Base-by-base conservation (phyloP, 2,329 filamentous ascomycete species). In the Remersonia thermophila region DNA sequence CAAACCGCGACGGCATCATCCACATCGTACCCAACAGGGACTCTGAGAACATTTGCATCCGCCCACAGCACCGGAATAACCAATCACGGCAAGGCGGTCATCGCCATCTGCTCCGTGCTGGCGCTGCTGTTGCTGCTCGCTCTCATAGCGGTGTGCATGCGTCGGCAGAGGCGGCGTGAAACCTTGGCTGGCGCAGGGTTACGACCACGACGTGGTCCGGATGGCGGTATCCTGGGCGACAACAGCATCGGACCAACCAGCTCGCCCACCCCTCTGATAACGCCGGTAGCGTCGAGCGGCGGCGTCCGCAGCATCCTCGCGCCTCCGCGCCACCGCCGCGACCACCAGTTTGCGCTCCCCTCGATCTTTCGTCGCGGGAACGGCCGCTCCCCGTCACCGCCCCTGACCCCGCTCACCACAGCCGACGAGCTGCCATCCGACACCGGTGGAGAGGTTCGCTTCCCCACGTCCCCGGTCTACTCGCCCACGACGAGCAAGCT, bases 291-390 rank as follows among this genome's bases (percentile, higher is more conserved):
- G 7, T 58, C 58, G 1, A 43, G 50, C 5, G 45, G 47, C n/a
- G 50, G 28, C 30, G 32, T 26, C 26, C 39, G 40, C 7, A 35
- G 44, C 2, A 55, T 56, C 0, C 45, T 65, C 16, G 66, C 61
- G 0, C 66, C 68, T 1, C 68, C 68, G 0, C 60, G 61, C 2
- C 60, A 66, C 13, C 58, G 72, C 2, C 57, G 62, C 35, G 65
- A 70, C 34, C 59, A 67, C 5, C 61, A 52, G 26, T 56, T 32
- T 27, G 20, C 20, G 20, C 57, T 71, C 13, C 54, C 62, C 1
- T 54, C 58, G 4, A 48, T 58, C 11, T 48, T 58, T 18, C 50
- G 47, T 7, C 44, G 46, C 16, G 36, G 39, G 20, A 34, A 9
- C 5, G 20, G 37, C 42, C 47, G 51, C n/a, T 50, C 49, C 27